Conservation (phyloP, 2,329 filamentous ascomycete species). For the Zymoseptoria crescenta region DNA sequence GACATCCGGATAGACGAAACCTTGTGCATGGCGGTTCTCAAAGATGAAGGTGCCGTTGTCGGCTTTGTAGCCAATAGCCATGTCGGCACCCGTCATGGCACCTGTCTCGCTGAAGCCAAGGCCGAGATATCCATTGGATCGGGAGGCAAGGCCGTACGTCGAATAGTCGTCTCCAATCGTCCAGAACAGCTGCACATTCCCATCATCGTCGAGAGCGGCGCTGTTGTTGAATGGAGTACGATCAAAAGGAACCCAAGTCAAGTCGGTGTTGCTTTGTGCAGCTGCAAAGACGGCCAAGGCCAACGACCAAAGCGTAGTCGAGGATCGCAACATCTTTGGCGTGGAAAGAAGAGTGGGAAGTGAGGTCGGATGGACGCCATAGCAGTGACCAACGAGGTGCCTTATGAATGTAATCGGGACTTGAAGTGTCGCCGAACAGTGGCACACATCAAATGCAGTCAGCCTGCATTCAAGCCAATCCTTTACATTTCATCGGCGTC, state of each 20-base stretch:
- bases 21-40: slow-evolving; percentile 13
- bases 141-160: slow-evolving; percentile 14
- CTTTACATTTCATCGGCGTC: too few relatives aligned
- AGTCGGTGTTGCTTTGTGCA: slow-evolving; percentile 5
- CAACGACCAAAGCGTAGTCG: background rate
- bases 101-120: slow-evolving; percentile 16
- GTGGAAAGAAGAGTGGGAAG: background rate
- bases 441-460: background rate
- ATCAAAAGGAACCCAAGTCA: slow-evolving; percentile 14
- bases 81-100: slow-evolving; percentile 17
- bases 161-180: slow-evolving; percentile 14
- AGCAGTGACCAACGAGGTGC: background rate
- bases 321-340: background rate
- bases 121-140: slow-evolving; percentile 15
- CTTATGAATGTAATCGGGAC: background rate
- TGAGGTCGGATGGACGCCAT: background rate
- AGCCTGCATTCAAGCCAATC: background rate
- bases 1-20: slow-evolving; percentile 12
- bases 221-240: slow-evolving; percentile 9
- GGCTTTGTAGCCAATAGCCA: slow-evolving; percentile 12
- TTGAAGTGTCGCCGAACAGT: background rate
- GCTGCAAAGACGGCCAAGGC: background rate
- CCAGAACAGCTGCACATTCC: slow-evolving; percentile 15
- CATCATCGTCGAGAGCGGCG: slow-evolving; percentile 9
- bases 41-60: slow-evolving; percentile 10